Conservation (phyloP, 768 basidiomycete genomes). For the Boletus reticuloceps region DNA sequence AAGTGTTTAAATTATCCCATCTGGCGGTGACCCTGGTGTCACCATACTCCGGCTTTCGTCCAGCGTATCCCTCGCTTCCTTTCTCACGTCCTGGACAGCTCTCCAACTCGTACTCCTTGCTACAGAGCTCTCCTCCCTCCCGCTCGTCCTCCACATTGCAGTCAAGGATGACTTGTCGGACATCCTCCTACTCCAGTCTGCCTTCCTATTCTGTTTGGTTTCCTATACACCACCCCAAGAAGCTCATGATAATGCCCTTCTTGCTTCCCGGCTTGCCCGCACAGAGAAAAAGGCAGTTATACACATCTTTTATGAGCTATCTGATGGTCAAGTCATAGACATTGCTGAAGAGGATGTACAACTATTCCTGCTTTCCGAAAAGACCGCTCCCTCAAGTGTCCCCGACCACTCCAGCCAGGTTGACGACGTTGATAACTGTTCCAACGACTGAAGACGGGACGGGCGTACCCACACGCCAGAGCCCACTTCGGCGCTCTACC, state of each 20-base stretch:
- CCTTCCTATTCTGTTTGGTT: slow-evolving; percentile 80
- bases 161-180: slow-evolving; percentile 67
- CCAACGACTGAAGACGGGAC: too few species aligned
- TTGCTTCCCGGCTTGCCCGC: slow-evolving; percentile 78
- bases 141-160: slow-evolving; percentile 73
- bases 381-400: slow-evolving; percentile 27
- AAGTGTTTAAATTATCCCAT: slow-evolving; percentile 50
- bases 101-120: slow-evolving; percentile 66
- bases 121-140: slow-evolving; percentile 59
- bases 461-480: slow-evolving; percentile 1
- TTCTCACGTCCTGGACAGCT: slow-evolving; percentile 51
- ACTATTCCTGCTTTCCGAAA: slow-evolving; percentile 56
- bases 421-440: too few species aligned
- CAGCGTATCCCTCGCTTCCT: slow-evolving; percentile 47
- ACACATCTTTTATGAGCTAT: slow-evolving; percentile 68
- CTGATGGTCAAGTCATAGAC: slow-evolving; percentile 43
- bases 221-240: slow-evolving; percentile 74
- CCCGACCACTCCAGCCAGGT: background rate
- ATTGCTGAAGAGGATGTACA: slow-evolving; percentile 58
- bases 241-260: slow-evolving; percentile 86
- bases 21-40: slow-evolving; percentile 63
- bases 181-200: slow-evolving; percentile 71
- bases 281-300: slow-evolving; percentile 73
- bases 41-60: slow-evolving; percentile 49
- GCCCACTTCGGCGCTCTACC: slow-evolving; percentile 36